A percentile compares a stretch with the other conserved stretches of the same genome.
Evolutionary conservation across 2,329 filamentous ascomycete species (phyloP).

Genomic region (Hypoxylon sp.): DNA sequence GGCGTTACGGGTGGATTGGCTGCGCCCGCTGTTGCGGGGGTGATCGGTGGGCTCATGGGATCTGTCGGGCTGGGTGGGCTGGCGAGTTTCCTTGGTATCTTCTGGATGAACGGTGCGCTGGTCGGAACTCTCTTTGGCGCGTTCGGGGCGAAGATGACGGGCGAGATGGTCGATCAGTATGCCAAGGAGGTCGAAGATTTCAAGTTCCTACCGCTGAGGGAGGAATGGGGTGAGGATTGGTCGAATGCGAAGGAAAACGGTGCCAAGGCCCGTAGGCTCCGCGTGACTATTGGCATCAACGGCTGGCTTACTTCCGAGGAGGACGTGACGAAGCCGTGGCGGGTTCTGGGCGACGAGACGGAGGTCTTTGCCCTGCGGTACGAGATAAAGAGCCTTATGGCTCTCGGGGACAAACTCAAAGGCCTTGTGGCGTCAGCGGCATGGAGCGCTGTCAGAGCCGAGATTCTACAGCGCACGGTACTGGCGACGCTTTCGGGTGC

Average conservation of each 20-base stretch:
- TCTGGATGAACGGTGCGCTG: conserved; percentile 87
- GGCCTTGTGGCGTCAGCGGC: conserved; percentile 81
- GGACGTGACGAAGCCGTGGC: conserved; percentile 86
- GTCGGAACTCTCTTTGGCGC: conserved; percentile 92
- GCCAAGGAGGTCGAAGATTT: conserved; percentile 89
- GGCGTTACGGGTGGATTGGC: conserved; percentile 93
- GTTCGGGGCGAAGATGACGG: conserved; percentile 84
- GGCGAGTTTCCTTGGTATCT: conserved; percentile 86
- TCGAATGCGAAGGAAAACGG: conserved; percentile 48
- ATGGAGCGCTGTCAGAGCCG: conserved; percentile 79
- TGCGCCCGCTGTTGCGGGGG: conserved; percentile 87
- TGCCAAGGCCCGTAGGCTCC: conserved; percentile 66
- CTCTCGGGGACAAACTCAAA: conserved; percentile 80
- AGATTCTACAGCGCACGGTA: conserved; percentile 81
- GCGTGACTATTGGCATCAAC: conserved; percentile 88
- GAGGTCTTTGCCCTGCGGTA: conserved; percentile 90
- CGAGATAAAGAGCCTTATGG: conserved; percentile 83
- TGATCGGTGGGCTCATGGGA: conserved; percentile 86
- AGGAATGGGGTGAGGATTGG: conserved; percentile 57
- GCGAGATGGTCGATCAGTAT: conserved; percentile 89
- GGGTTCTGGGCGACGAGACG: conserved; percentile 76
- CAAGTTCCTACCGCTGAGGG: conserved; percentile 80
- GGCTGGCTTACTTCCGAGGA: conserved; percentile 85
- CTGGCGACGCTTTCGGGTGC: conserved; percentile 77
- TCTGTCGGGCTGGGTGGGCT: conserved; percentile 88